These are phyloP conservation scores for Nothomitra cinnamomea DNA, from an alignment of 2,329 filamentous ascomycete species.

Conservation along the genomic window DNA sequence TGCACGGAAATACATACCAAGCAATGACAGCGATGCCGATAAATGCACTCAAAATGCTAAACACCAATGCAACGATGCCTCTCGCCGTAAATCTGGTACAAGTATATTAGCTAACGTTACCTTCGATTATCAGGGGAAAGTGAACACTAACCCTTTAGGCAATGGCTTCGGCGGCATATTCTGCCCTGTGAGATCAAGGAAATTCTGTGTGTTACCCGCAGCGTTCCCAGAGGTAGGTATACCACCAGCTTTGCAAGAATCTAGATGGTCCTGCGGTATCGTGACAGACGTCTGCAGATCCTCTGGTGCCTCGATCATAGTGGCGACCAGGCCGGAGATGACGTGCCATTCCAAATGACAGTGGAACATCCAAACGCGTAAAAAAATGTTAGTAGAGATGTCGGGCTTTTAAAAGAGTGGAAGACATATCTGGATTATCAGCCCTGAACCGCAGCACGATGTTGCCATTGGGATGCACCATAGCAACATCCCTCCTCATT, in stretches of 20 bases:
- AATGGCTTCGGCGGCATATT: slow-evolving; percentile 37
- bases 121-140: background rate
- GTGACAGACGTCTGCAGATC: slow-evolving; percentile 41
- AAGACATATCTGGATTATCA: slow-evolving; percentile 29
- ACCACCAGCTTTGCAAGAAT: slow-evolving; percentile 36
- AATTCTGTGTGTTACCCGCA: slow-evolving; percentile 48
- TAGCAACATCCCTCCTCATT: slow-evolving; percentile 36
- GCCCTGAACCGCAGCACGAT: slow-evolving; percentile 37
- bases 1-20: slow-evolving; percentile 38
- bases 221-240: slow-evolving; percentile 50
- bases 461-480: slow-evolving; percentile 36
- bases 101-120: background rate
- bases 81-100: slow-evolving; percentile 42
- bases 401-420: background rate
- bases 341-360: slow-evolving; percentile 38
- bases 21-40: slow-evolving; percentile 49
- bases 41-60: slow-evolving; percentile 52
- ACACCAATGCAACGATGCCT: slow-evolving; percentile 58
- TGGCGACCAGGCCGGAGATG: slow-evolving; percentile 32
- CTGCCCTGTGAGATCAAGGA: slow-evolving; percentile 45
- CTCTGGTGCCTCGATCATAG: slow-evolving; percentile 31
- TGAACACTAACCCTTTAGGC: slow-evolving; percentile 38
- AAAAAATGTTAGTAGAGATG: slow-evolving; percentile 2
- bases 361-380: slow-evolving; percentile 29
- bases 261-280: slow-evolving; percentile 45